phyloP scores from a whole-genome alignment of 2,329 filamentous ascomycete species.

The Trichoderma sp. region DNA sequence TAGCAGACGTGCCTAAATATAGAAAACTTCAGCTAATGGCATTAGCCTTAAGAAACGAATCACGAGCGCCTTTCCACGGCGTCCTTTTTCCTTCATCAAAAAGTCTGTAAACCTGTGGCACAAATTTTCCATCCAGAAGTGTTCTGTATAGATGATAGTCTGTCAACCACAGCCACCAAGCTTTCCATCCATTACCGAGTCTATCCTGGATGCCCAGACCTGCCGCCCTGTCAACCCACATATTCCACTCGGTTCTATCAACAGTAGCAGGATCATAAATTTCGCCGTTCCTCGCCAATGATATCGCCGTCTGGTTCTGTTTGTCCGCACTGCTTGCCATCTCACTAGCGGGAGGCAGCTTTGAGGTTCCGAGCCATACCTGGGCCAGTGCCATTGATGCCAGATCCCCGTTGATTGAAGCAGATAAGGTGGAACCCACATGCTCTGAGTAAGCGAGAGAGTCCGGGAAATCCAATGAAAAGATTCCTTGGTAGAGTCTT shows the following conservation, averaged over 20 bases:
- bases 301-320: slow-evolving; percentile 20
- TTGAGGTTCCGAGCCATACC: slow-evolving; percentile 25
- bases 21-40: background rate
- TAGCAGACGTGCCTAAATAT: background rate
- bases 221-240: slow-evolving; percentile 32
- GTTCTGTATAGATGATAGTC: slow-evolving; percentile 37
- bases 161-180: slow-evolving; percentile 40
- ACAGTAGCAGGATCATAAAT: slow-evolving; percentile 25
- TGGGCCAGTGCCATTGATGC: slow-evolving; percentile 34
- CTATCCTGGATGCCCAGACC: slow-evolving; percentile 39
- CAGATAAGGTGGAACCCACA: slow-evolving; percentile 14
- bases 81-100: slow-evolving; percentile 24
- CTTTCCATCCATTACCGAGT: slow-evolving; percentile 38
- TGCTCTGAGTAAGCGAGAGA: slow-evolving; percentile 38
- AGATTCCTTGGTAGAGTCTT: slow-evolving; percentile 42
- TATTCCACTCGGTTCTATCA: slow-evolving; percentile 23
- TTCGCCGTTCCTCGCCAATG: slow-evolving; percentile 20
- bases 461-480: slow-evolving; percentile 40
- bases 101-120: slow-evolving; percentile 24
- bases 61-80: slow-evolving; percentile 21
- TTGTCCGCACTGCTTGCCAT: slow-evolving; percentile 32
- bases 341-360: slow-evolving; percentile 32
- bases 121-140: slow-evolving; percentile 27
- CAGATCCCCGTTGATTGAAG: slow-evolving; percentile 26
- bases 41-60: background rate